Evolutionary conservation across 768 basidiomycete genomes (phyloP).

Genomic region (Lactarius akahatsu): DNA sequence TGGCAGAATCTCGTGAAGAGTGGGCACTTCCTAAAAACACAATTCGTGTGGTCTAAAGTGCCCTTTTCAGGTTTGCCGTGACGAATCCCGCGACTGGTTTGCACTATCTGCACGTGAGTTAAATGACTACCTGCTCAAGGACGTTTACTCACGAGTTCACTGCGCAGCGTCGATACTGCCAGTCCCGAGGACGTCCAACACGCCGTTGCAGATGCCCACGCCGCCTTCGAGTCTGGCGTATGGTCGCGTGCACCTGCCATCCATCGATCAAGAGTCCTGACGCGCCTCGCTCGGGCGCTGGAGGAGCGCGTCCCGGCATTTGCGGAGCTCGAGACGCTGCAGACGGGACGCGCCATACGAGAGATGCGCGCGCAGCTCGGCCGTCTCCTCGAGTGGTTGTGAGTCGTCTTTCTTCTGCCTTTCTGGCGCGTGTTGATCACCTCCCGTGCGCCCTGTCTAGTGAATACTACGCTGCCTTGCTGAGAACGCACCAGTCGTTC

Average conservation of each 20-base stretch:
- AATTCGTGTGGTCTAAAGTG: too few species aligned
- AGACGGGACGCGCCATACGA: conserved; percentile 78
- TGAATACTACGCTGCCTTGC: conserved; percentile 72
- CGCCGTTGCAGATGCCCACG: conserved; percentile 56
- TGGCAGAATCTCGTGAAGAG: conserved; percentile 16
- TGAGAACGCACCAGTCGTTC: conserved; percentile 67
- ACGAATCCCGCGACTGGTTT: conserved; percentile 70
- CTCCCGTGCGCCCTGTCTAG: conserved; percentile 37
- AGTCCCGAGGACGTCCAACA: conserved; percentile 50
- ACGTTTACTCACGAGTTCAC: not conserved
- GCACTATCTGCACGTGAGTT: conserved; percentile 51
- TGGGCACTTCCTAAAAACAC: not conserved
- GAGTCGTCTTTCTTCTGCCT: conserved; percentile 33
- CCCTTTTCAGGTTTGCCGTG: conserved; percentile 48
- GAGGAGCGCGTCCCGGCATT: conserved; percentile 57
- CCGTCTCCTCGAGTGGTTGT: conserved; percentile 87
- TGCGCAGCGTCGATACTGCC: conserved; percentile 52
- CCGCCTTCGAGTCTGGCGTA: conserved; percentile 58
- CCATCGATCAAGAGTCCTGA: conserved; percentile 62
- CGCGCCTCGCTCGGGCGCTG: conserved; percentile 60
- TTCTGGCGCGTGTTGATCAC: not conserved
- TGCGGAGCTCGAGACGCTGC: conserved; percentile 65
- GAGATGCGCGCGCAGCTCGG: conserved; percentile 81
- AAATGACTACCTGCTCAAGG: not conserved
- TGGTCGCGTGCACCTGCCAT: conserved; percentile 67